Evolutionary conservation across 192 early-diverging fungal genomes (phyloP), one percentile per base, ranked within the genome.

Genomic region (Mortierella claussenii): DNA sequence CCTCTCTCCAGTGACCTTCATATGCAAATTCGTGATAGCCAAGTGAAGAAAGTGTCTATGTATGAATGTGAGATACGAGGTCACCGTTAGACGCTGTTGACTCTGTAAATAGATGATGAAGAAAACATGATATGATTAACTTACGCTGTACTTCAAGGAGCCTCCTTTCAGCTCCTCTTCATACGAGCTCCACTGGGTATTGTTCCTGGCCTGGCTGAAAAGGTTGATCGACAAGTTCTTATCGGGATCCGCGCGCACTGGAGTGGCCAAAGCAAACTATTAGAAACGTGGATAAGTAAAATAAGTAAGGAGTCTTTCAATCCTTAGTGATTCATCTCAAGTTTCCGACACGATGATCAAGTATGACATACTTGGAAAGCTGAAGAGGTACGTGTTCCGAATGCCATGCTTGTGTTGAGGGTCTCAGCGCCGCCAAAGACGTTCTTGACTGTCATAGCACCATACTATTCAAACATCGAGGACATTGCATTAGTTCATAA

Each of bases 381-480:
- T 11, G 80, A 73, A 30, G 81, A 82, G 9, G 89, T 92, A 60
- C 90, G 82, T 46, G 82, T 93, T 24, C 96, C 95, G 47, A 94
- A 90, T 20, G 91, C 83, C 36, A 90, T 90, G 60, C 86, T 89
- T 0, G 89, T 86, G 58, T 89, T 88, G 7, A 96, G 60, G 20
- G 85, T 82, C 79, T 99, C 97, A 26, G 89, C 97, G 23, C 89
- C 92, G 21, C 97, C 97, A 80, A 95, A 93, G 2, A 90, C 85
- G 62, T 99, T 98, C 54, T 90, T 85, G 26, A 98, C 49, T 31
- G 85, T 87, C 31, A 90, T 78, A 0, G 93, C 88, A 9, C 70
- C 60, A 45, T 82, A 69, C 80, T 81, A 78, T 18, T 24, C 43
- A 46, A 55, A 31, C 20, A 36, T 30, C 33, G 23, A 45, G n/a